phyloP scores from a whole-genome alignment of 495 filamentous ascomycete species.

The Thermothielavioides terrestris region DNA sequence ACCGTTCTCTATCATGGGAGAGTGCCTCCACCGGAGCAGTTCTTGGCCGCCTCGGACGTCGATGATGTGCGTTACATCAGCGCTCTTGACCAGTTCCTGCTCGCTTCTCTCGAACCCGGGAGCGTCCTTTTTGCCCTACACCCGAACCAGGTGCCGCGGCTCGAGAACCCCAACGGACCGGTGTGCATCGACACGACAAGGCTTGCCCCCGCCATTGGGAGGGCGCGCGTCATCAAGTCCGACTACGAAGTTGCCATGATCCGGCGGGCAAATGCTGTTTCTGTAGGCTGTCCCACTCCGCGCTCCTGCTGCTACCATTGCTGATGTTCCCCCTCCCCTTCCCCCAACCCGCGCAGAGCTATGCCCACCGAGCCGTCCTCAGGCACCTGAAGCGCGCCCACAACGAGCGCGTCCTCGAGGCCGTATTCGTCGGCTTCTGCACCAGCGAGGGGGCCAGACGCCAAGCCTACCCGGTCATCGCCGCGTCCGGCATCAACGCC shows the following conservation, averaged over 20 bases:
- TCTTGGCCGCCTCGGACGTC: slow-evolving; percentile 43
- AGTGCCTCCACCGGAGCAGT: slow-evolving; percentile 43
- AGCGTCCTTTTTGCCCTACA: slow-evolving; percentile 37
- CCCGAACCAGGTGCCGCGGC: slow-evolving; percentile 33
- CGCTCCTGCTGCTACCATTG: too few species aligned
- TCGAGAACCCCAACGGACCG: slow-evolving; percentile 25
- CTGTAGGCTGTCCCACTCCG: too few species aligned
- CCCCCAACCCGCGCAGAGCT: slow-evolving; percentile 21
- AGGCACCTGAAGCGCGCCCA: slow-evolving; percentile 46
- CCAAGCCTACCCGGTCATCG: slow-evolving; percentile 84
- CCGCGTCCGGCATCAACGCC: slow-evolving; percentile 67
- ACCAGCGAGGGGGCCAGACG: slow-evolving; percentile 59
- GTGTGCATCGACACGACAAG: slow-evolving; percentile 33
- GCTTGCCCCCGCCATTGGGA: slow-evolving; percentile 61
- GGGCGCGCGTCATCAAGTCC: slow-evolving; percentile 67
- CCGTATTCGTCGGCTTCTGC: slow-evolving; percentile 62
- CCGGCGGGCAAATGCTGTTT: slow-evolving; percentile 67
- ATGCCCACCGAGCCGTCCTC: slow-evolving; percentile 65
- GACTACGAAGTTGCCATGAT: slow-evolving; percentile 73
- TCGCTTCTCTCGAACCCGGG: slow-evolving; percentile 20
- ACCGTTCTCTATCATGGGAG: slow-evolving; percentile 54
- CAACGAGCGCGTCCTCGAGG: slow-evolving; percentile 80
- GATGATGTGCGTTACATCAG: slow-evolving; percentile 39
- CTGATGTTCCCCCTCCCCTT: too few species aligned
- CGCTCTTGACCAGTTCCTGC: slow-evolving; percentile 29